phyloP scores from a whole-genome alignment of 139 green algal genomes.

The Chlorella sp. region DNA sequence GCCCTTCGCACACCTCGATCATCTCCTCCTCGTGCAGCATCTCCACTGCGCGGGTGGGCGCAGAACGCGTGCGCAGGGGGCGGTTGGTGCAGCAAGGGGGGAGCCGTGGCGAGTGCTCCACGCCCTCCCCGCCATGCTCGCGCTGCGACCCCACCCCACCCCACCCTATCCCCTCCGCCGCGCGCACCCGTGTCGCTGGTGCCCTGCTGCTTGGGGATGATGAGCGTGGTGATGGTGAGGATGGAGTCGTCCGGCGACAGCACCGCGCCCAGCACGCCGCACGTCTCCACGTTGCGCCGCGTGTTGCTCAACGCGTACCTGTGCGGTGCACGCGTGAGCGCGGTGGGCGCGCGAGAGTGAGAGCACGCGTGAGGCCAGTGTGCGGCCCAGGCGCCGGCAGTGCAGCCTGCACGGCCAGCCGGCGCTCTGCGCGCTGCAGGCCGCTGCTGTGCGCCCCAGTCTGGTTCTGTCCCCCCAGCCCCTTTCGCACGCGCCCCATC shows the following conservation, averaged over 20 bases:
- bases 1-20: conserved; percentile 70
- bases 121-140: not conserved
- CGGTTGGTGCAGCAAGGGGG: no score
- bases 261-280: conserved; percentile 82
- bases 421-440: no score
- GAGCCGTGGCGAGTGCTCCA: no score
- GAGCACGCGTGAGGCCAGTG: no score
- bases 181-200: conserved; percentile 78
- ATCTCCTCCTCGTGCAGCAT: conserved; percentile 93
- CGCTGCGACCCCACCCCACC: conserved; percentile 12
- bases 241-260: conserved; percentile 65
- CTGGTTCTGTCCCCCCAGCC: not conserved
- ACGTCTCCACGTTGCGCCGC: conserved; percentile 79
- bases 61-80: no score
- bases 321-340: not conserved
- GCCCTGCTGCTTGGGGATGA: conserved; percentile 92
- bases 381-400: no score
- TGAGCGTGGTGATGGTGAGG: conserved; percentile 89
- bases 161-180: not conserved
- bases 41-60: no score
- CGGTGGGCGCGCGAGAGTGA: no score
- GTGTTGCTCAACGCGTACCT: conserved; percentile 68
- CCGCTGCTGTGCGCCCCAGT: no score
- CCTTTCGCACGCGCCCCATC: not conserved
- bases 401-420: no score